Evolutionary conservation across 345 rosid species (phyloP), one percentile per base, ranked within the genome.

Genomic region (Clausena lansium): DNA sequence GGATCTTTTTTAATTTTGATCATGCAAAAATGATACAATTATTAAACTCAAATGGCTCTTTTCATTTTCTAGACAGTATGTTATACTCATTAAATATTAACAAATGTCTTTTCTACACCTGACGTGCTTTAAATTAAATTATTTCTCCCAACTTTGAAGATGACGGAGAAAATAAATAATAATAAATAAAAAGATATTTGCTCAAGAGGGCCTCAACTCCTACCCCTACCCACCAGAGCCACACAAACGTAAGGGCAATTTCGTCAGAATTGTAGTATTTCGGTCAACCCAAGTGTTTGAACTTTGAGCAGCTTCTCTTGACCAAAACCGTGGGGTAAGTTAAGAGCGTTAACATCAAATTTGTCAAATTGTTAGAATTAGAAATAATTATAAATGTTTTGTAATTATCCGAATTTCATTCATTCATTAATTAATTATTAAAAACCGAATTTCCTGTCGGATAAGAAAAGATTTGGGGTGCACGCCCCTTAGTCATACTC

Each of bases 221-320:
- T 13, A 13, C 5, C 22, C 41, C 5, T 5, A 10, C 47, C 30
- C 62, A 30, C 22, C 78, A 6, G 5, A 62, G 41, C 64, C 65
- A 71, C 67, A 52, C 66, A 78, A 39, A 47, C 14, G 2, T 0
- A 74, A 50, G 78, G 78, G 74, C n/a, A 79, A 33, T 73, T 22
- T 67, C 15, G 75, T 67, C 35, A 20, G 52, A 24, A 1, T 0
- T 0, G 0, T 1, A 0, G 15, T 76, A 24, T 66, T 50, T 59
- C 25, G 67, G 82, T 79, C 81, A 74, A 79, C 73, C 30, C 5
- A 15, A 4, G 17, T 17, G 15, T 25, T 20, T n/a, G 33, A 28
- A 15, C 24, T 22, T 55, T 20, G 24, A 5, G 7, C 25, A 7
- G 50, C 62, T 60, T 5, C 74, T 30, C 70, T 20, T 62, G 27